Conservation (phyloP, 2,329 filamentous ascomycete genomes). For the Fusarium torulosum region DNA sequence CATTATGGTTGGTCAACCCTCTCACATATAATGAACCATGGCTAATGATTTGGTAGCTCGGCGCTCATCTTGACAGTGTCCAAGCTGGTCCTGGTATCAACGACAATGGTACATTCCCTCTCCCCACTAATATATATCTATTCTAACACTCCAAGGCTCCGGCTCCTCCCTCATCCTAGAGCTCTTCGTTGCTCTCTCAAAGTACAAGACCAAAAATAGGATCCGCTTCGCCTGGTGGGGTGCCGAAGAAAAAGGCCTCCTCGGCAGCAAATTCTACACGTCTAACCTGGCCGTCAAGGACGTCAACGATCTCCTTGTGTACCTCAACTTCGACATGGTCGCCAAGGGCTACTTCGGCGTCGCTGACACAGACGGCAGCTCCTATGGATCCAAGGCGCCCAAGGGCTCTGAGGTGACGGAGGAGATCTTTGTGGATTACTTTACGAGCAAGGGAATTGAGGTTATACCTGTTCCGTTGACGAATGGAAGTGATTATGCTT, state of each 20-base stretch:
- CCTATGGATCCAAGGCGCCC: constrained; percentile 46
- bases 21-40: accelerated
- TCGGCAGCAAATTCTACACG: constrained; percentile 38
- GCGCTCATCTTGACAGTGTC: constrained; percentile 38
- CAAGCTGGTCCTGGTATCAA: constrained; percentile 40
- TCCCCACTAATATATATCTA: accelerated
- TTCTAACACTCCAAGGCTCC: constrained; percentile 19
- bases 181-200: constrained; percentile 35
- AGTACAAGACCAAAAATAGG: constrained; percentile 46
- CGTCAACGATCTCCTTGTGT: constrained; percentile 38
- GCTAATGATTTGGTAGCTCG: constrained; percentile 9
- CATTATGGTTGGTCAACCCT: constrained; percentile 28
- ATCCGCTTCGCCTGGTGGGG: constrained; percentile 45
- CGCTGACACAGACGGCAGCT: constrained; percentile 44
- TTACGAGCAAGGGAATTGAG: constrained; percentile 50
- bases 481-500: constrained; percentile 53
- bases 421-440: constrained; percentile 45
- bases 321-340: constrained; percentile 45
- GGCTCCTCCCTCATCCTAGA: constrained; percentile 38
- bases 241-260: constrained; percentile 38
- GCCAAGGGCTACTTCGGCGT: constrained; percentile 43
- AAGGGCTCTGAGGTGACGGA: constrained; percentile 46
- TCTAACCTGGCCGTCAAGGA: constrained; percentile 26
- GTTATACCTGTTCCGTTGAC: constrained; percentile 39
- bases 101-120: constrained; percentile 20